Evolutionary conservation across 768 basidiomycete genomes (phyloP).

Genomic region (Rossbeevera mucosa): DNA sequence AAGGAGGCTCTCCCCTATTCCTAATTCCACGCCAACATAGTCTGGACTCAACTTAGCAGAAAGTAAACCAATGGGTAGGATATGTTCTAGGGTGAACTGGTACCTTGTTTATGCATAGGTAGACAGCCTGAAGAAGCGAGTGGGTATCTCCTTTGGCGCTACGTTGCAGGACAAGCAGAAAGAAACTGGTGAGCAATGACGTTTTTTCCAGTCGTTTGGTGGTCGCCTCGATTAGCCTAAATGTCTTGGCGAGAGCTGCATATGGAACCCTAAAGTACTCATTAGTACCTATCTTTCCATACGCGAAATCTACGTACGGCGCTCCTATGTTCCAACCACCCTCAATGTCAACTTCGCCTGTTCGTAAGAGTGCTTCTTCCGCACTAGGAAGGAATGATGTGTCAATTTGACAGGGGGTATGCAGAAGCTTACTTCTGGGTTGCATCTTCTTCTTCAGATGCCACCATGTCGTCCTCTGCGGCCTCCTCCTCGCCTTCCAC

Average conservation of each 20-base stretch:
- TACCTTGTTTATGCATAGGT: slow-evolving; percentile 95
- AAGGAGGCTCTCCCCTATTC: slow-evolving; percentile 91
- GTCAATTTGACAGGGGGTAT: background rate
- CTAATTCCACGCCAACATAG: slow-evolving; percentile 91
- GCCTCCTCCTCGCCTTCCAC: slow-evolving; percentile 39
- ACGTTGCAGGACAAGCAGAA: slow-evolving; percentile 84
- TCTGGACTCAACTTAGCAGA: slow-evolving; percentile 78
- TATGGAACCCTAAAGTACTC: slow-evolving; percentile 73
- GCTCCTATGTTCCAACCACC: slow-evolving; percentile 83
- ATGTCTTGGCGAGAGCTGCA: slow-evolving; percentile 84
- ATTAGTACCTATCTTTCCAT: background rate
- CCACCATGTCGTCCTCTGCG: slow-evolving; percentile 34
- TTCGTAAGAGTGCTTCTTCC: slow-evolving; percentile 59
- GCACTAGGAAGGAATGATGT: slow-evolving; percentile 41
- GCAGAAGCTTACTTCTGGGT: slow-evolving; percentile 54
- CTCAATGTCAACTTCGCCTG: slow-evolving; percentile 66
- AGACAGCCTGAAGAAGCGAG: slow-evolving; percentile 83
- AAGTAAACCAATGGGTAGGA: background rate
- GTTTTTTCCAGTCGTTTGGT: slow-evolving; percentile 95
- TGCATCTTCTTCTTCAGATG: slow-evolving; percentile 46
- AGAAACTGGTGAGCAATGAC: slow-evolving; percentile 79
- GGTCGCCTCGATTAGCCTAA: slow-evolving; percentile 86
- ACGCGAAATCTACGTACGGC: slow-evolving; percentile 52
- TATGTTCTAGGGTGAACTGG: slow-evolving; percentile 19
- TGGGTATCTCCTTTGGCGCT: slow-evolving; percentile 70